phyloP scores from a whole-genome alignment of 768 basidiomycete species.

The Cantharellus cinnabarinus region DNA sequence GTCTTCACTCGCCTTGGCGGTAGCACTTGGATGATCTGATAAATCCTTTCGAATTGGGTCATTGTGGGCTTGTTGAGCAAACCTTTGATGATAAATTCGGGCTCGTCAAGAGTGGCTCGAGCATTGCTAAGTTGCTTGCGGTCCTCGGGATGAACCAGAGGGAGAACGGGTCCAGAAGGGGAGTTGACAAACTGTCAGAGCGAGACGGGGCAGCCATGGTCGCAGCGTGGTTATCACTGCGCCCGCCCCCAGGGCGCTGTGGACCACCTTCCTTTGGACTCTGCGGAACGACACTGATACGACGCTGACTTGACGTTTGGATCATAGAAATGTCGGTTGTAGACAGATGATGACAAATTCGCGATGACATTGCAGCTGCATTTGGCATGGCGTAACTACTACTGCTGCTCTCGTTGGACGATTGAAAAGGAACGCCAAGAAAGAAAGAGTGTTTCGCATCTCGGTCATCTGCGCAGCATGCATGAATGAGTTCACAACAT shows the following conservation, averaged over 20 bases:
- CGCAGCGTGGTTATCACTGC: constrained; percentile 22
- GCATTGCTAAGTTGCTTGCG: constrained; percentile 43
- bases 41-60: constrained; percentile 92
- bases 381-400: no score
- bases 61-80: constrained; percentile 91
- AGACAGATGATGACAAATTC: no score
- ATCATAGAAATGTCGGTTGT: constrained; percentile 24
- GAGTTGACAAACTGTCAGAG: constrained; percentile 6
- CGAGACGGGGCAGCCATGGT: constrained; percentile 16
- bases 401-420: no score
- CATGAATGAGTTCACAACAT: neutral
- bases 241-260: constrained; percentile 26
- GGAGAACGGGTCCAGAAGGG: constrained; percentile 46
- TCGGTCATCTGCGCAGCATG: neutral
- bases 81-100: constrained; percentile 83
- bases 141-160: constrained; percentile 60
- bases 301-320: constrained; percentile 35
- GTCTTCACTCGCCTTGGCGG: constrained; percentile 74
- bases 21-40: constrained; percentile 77
- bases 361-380: no score
- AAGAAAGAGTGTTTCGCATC: no score
- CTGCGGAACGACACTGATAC: constrained; percentile 20
- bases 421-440: no score
- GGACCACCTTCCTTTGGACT: constrained; percentile 13
- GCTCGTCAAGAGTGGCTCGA: constrained; percentile 50